phyloP scores from a whole-genome alignment of 2,329 filamentous ascomycete genomes.

The Gliomastix tumulicola region DNA sequence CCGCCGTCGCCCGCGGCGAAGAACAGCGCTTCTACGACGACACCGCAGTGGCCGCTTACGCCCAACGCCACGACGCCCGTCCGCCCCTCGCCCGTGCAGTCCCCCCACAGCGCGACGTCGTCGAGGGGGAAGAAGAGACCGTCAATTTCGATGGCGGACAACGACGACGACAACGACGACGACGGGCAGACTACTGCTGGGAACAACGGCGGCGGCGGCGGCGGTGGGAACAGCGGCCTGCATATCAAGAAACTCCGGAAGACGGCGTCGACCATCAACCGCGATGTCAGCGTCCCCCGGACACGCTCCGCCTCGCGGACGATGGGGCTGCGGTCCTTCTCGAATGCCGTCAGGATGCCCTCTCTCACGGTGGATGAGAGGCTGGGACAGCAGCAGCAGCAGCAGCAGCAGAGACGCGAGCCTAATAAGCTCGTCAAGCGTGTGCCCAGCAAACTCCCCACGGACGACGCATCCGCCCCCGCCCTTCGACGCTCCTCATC shows the following conservation, averaged over 20 bases:
- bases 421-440: constrained; percentile 18
- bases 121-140: constrained; percentile 46
- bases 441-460: constrained; percentile 3
- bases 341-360: constrained; percentile 5
- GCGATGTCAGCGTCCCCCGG: constrained; percentile 28
- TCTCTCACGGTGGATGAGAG: too few species aligned
- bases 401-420: constrained; percentile 6
- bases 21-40: too few species aligned
- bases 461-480: too few species aligned
- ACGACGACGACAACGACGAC: constrained; percentile 20
- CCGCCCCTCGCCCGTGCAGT: constrained; percentile 14
- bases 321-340: constrained; percentile 4
- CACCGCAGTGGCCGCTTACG: constrained; percentile 18
- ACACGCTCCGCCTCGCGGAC: constrained; percentile 15
- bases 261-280: constrained; percentile 36
- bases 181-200: constrained; percentile 14
- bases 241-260: constrained; percentile 46
- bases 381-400: constrained; percentile 4
- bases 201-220: constrained; percentile 21
- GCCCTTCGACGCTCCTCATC: too few species aligned
- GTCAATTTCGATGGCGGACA: too few species aligned
- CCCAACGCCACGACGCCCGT: constrained; percentile 9
- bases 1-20: too few species aligned
- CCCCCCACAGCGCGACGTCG: constrained; percentile 22
- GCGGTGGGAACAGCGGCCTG: constrained; percentile 6